Conservation (phyloP, 2,329 filamentous ascomycete genomes). For the Aspergillus sp. region DNA sequence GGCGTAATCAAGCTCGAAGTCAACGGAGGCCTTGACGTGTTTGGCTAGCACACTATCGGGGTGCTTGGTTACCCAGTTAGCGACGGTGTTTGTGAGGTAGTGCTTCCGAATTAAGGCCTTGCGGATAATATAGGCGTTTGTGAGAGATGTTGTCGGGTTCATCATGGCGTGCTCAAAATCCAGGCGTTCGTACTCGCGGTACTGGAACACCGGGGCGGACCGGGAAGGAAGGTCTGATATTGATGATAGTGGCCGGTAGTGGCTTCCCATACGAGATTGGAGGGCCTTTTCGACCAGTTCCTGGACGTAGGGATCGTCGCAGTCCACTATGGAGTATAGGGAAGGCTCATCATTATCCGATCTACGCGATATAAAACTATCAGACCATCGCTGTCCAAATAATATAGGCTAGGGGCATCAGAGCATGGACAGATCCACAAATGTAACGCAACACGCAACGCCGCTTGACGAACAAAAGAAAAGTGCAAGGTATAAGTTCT, state of each 20-base stretch:
- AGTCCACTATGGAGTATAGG: slow-evolving; percentile 74
- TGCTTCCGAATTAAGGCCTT: slow-evolving; percentile 97
- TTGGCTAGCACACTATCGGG: slow-evolving; percentile 66
- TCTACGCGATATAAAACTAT: slow-evolving; percentile 37
- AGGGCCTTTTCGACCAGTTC: slow-evolving; percentile 78
- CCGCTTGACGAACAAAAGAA: slow-evolving; percentile 26
- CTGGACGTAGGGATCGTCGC: slow-evolving; percentile 87
- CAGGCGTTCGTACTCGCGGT: slow-evolving; percentile 81
- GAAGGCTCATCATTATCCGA: slow-evolving; percentile 37
- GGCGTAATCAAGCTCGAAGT: slow-evolving; percentile 93
- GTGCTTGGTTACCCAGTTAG: slow-evolving; percentile 83
- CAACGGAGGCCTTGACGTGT: slow-evolving; percentile 75
- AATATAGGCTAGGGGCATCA: slow-evolving; percentile 13
- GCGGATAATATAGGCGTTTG: slow-evolving; percentile 91
- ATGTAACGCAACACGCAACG: slow-evolving; percentile 22
- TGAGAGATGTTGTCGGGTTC: slow-evolving; percentile 62
- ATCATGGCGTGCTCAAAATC: slow-evolving; percentile 75
- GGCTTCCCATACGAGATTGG: slow-evolving; percentile 57
- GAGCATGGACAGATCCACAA: background rate
- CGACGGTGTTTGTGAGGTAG: slow-evolving; percentile 79
- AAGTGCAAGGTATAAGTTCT: slow-evolving; percentile 26
- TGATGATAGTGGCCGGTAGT: slow-evolving; percentile 57
- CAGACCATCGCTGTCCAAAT: slow-evolving; percentile 25
- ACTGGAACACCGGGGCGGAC: slow-evolving; percentile 65
- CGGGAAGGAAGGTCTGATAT: slow-evolving; percentile 49